These are phyloP conservation scores for Capsicum chinense DNA, from an alignment of 257 asterid species.

Conservation along the genomic window DNA sequence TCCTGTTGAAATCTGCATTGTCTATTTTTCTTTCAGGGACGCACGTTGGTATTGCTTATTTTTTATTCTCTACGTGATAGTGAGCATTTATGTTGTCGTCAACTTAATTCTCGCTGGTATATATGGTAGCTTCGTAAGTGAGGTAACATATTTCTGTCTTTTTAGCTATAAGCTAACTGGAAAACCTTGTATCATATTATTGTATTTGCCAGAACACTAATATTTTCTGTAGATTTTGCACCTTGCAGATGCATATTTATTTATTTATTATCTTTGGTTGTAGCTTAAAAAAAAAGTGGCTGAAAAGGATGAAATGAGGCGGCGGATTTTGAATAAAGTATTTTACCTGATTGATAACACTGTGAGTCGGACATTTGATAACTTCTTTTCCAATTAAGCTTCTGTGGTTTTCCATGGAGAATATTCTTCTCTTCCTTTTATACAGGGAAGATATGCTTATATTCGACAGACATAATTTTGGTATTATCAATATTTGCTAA, in stretches of 20 bases:
- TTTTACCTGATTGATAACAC: constrained; percentile 64
- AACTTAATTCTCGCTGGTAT: constrained; percentile 96
- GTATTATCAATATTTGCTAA: not conserved
- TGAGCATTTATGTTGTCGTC: constrained; percentile 96
- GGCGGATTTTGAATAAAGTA: constrained; percentile 78
- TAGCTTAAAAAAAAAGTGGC: constrained; percentile 93
- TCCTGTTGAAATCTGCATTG: constrained; percentile 33
- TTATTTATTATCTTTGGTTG: constrained; percentile 24
- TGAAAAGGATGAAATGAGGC: constrained; percentile 72
- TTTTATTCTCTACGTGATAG: constrained; percentile 81
- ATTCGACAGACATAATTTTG: not conserved
- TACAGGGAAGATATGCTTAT: not conserved
- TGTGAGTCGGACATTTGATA: constrained; percentile 53
- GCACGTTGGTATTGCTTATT: constrained; percentile 85
- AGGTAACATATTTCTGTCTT: constrained; percentile 53
- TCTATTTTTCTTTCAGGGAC: constrained; percentile 58
- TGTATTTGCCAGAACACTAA: not conserved
- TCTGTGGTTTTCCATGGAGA: not conserved
- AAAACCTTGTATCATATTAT: not conserved
- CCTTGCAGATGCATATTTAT: constrained; percentile 15
- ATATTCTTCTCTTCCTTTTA: not conserved
- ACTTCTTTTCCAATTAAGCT: not conserved
- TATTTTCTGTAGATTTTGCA: not conserved
- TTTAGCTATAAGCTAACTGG: not conserved
- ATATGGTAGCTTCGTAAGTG: constrained; percentile 86